These are phyloP conservation scores for Eutypella sp. DNA, from an alignment of 2,329 filamentous ascomycete genomes.

Conservation along the genomic window DNA sequence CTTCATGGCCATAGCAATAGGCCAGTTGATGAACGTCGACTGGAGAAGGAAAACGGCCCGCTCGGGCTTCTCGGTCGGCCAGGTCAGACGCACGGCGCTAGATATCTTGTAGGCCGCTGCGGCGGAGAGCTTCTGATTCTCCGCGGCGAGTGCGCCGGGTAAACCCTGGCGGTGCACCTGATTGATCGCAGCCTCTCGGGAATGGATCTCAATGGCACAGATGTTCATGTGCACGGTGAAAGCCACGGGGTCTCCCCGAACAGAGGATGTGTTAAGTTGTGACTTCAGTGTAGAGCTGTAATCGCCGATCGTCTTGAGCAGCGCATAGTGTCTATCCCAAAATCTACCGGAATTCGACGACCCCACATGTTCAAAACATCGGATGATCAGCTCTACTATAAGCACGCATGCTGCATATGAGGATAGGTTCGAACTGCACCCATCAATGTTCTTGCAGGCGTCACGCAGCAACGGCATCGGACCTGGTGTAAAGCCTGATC, in stretches of 20 bases:
- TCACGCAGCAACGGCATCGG: background rate
- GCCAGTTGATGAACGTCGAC: constrained; percentile 9
- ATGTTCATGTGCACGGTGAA: constrained; percentile 10
- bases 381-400: constrained; percentile 8
- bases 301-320: constrained; percentile 7
- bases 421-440: background rate
- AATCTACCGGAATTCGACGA: constrained; percentile 1
- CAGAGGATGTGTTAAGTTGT: constrained; percentile 8
- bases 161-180: constrained; percentile 6
- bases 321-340: constrained; percentile 8
- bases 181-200: constrained; percentile 8
- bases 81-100: constrained; percentile 7
- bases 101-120: constrained; percentile 10
- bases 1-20: constrained; percentile 10
- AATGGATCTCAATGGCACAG: constrained; percentile 8
- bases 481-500: background rate
- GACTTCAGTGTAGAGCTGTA: constrained; percentile 5
- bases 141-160: constrained; percentile 4
- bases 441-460: no score
- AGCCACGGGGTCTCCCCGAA: constrained; percentile 8
- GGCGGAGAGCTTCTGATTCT: constrained; percentile 6
- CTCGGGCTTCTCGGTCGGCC: constrained; percentile 4
- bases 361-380: constrained; percentile 6
- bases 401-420: constrained; percentile 11
- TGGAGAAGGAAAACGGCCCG: constrained; percentile 7